Evolutionary conservation across 192 early-diverging fungal genomes (phyloP).

Genomic region (Coemansia sp.): DNA sequence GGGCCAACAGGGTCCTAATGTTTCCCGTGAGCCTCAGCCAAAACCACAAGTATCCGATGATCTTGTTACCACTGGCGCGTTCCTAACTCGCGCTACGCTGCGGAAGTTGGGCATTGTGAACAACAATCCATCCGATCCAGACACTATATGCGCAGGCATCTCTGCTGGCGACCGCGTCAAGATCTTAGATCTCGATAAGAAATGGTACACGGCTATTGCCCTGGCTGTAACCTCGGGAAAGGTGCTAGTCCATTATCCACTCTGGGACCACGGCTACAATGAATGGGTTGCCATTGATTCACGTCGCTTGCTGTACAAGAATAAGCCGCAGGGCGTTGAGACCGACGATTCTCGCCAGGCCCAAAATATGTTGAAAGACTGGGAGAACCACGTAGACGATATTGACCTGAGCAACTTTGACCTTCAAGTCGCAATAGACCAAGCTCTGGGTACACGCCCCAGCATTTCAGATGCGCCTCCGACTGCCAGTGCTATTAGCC

Average conservation of each 20-base stretch:
- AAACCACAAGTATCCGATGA: not conserved
- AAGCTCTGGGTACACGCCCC: conserved; percentile 1
- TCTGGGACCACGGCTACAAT: conserved; percentile 46
- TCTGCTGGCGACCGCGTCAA: conserved; percentile 32
- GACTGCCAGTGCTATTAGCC: not conserved
- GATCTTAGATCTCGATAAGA: conserved; percentile 32
- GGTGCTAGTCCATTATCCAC: conserved; percentile 43
- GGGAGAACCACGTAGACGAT: not conserved
- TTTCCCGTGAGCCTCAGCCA: too few relatives aligned
- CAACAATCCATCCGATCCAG: conserved; percentile 10
- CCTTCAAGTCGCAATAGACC: conserved; percentile 5
- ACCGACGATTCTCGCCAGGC: not conserved
- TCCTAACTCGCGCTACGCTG: conserved; percentile 52
- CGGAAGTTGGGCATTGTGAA: conserved; percentile 39
- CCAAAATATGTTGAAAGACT: conserved; percentile 7
- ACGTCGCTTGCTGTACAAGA: conserved; percentile 25
- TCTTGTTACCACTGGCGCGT: conserved; percentile 55
- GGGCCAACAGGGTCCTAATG: too few relatives aligned
- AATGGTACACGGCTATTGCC: conserved; percentile 39
- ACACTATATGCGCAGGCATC: conserved; percentile 12
- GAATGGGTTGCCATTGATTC: conserved; percentile 50
- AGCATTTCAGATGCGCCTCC: conserved; percentile 9
- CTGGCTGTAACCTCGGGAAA: conserved; percentile 24
- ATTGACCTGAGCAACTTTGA: conserved; percentile 25
- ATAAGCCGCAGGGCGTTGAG: conserved; percentile 3